Evolutionary conservation across 345 rosid genomes (phyloP).

Genomic region (Zanthoxylum bungeanum): DNA sequence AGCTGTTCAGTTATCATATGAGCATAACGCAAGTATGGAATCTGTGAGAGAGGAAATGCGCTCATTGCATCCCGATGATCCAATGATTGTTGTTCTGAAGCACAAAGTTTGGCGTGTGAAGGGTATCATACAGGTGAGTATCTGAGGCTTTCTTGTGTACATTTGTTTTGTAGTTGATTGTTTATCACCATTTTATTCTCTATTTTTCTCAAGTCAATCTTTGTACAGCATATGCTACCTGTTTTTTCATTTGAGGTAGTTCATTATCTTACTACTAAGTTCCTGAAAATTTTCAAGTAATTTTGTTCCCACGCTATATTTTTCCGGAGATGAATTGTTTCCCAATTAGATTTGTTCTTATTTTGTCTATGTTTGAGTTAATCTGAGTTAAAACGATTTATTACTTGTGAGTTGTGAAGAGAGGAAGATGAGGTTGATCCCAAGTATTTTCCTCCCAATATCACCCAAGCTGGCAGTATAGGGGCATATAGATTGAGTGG

Average conservation of each 20-base stretch:
- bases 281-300: neutral
- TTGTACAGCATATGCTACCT: neutral
- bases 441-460: neutral
- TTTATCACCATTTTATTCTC: neutral
- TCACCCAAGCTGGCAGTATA: neutral
- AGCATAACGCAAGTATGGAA: slow-evolving; percentile 85
- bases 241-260: neutral
- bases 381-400: neutral
- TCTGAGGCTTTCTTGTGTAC: neutral
- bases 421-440: neutral
- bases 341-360: neutral
- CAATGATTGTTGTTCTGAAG: slow-evolving; percentile 82
- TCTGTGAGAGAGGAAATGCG: slow-evolving; percentile 92
- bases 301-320: neutral
- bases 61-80: slow-evolving; percentile 90
- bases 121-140: slow-evolving; percentile 86
- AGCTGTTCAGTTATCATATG: slow-evolving; percentile 82
- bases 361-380: neutral
- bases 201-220: neutral
- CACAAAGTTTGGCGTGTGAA: slow-evolving; percentile 98
- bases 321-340: neutral
- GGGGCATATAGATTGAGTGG: neutral
- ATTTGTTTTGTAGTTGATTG: neutral
- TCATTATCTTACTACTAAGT: neutral
- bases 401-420: neutral